Base-by-base conservation (phyloP, 2,329 filamentous ascomycete species). In the Colletotrichum sp. region DNA sequence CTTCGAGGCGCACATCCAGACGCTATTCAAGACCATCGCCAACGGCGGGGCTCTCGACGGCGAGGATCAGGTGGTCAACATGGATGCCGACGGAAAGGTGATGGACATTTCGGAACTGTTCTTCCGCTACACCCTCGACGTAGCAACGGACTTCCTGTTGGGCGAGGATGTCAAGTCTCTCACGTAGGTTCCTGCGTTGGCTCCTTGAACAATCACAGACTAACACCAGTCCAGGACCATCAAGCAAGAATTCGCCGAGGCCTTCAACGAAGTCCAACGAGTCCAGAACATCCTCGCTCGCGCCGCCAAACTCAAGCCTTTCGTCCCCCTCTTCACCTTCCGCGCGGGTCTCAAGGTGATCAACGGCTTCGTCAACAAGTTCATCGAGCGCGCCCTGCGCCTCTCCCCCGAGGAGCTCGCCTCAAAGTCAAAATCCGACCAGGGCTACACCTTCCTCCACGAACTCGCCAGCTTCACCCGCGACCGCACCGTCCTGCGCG, bases 41-140 rank as follows among this genome's bases (percentile, higher is more conserved):
- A 90, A 91, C 70, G 88, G 89, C 2, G 89, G 89, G 0, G 87
- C 88, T 8, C 86, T 92, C 25, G 86, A 92, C 43, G 89, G 93
- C 65, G 89, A 93, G 64, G 84, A 90, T 65, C 91, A 94, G 77
- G 81, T 91, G 27, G 92, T 96, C 80, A 92, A 94, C 82, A 77
- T 91, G 86, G 80, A 91, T 86, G 70, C 87, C 87, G 87, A 93
- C 86, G 84, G 94, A 83, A 87, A 86, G 64, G 88, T 91, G 12
- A 87, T 96, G 34, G 92, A 97, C 79, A 91, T 96, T 10, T 90
- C 92, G 78, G 91, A 96, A 76, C 87, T 98, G 70, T 94, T 98
- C 85, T 97, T 95, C 87, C 90, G 94, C n/a, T 94, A 93, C 81
- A 96, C 95, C 0, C 89, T 98, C 32, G 96, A 98, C 84, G 93